These are phyloP conservation scores for Apiosordaria backusii DNA, from an alignment of 495 filamentous ascomycete species.

Conservation along the genomic window DNA sequence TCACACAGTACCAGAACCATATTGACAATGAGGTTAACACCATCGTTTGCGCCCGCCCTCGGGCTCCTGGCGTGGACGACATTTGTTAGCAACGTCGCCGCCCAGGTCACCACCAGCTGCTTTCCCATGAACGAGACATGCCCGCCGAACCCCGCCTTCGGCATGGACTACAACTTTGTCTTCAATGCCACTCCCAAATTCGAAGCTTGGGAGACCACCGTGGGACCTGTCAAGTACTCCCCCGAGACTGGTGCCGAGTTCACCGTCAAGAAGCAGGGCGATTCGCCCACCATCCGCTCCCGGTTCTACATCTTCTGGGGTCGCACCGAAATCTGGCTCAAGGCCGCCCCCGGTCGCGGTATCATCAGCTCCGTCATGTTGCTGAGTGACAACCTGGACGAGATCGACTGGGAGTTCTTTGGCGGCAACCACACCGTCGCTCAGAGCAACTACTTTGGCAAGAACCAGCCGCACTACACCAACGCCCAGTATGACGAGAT, in stretches of 20 bases:
- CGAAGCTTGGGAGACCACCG: slow-evolving; percentile 60
- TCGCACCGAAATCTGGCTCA: slow-evolving; percentile 64
- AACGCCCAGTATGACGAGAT: slow-evolving; percentile 56
- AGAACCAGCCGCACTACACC: slow-evolving; percentile 53
- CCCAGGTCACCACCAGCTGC: slow-evolving; percentile 65
- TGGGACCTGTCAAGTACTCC: slow-evolving; percentile 53
- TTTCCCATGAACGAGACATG: slow-evolving; percentile 63
- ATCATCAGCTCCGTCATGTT: slow-evolving; percentile 81
- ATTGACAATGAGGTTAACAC: slow-evolving; percentile 31
- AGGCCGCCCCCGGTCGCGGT: slow-evolving; percentile 68
- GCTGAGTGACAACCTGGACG: slow-evolving; percentile 80
- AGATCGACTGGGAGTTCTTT: slow-evolving; percentile 88
- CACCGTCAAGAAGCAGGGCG: slow-evolving; percentile 64
- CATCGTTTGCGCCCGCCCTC: slow-evolving; percentile 34
- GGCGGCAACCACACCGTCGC: slow-evolving; percentile 60
- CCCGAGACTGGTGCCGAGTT: slow-evolving; percentile 58
- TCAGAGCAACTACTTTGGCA: slow-evolving; percentile 85
- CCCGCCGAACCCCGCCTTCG: slow-evolving; percentile 61
- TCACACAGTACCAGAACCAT: not conserved
- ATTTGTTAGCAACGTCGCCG: slow-evolving; percentile 41
- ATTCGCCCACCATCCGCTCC: slow-evolving; percentile 70
- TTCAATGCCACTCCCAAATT: slow-evolving; percentile 63
- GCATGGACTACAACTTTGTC: slow-evolving; percentile 50
- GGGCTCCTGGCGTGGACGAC: slow-evolving; percentile 41
- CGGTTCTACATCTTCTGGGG: slow-evolving; percentile 80